Base-by-base conservation (phyloP, 2,329 filamentous ascomycete genomes). In the Neofusicoccum laricinum region DNA sequence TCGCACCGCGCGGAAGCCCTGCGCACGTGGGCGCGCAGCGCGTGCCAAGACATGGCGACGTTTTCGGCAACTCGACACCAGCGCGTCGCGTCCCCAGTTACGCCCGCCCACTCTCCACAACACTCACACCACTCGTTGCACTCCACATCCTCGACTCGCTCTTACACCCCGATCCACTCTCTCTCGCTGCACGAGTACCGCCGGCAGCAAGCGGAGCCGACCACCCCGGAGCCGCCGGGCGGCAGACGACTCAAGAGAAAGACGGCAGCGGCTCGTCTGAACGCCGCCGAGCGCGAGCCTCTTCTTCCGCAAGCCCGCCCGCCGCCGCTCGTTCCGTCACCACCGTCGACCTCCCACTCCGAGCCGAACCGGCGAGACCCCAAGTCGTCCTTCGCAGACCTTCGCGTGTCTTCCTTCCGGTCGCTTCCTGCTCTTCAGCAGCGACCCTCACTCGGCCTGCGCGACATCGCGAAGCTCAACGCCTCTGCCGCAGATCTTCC, bases 171-270 rank as follows among this genome's bases (percentile, higher is more conserved):
- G 4, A 45, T 74, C 19, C 75, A 75, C 49, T 69, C 71, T 2
- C 69, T 78, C n/a, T 72, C 76, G 21, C 69, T 78, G 19, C 76
- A 76, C 70, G 75, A 77, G 64, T 78, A 78, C 63, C 75, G 76
- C 64, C 75, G 74, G 65, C 75, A 75, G 67, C 74, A 77, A 58
- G 68, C 71, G 41, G 73, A 73, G 51, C 74, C 76, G 6, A 69
- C 67, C n/a, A 68, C 71, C 45, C 70, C 69, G 41, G 67, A 70
- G 14, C 69, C 66, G 12, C 71, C 73, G 43, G 64, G 68, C n/a
- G 72, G 72, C 46, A 77, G 70, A 65, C 71, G 72, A 19, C 69
- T 78, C 41, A 72, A 73, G 65, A 73, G 76, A 59, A 78, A 75
- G 65, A 66, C 75, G n/a, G 76, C 75, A 6, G 70, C 75, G 3